phyloP scores from a whole-genome alignment of 192 early-diverging fungal genomes.

The Chytriomyces confervae region DNA sequence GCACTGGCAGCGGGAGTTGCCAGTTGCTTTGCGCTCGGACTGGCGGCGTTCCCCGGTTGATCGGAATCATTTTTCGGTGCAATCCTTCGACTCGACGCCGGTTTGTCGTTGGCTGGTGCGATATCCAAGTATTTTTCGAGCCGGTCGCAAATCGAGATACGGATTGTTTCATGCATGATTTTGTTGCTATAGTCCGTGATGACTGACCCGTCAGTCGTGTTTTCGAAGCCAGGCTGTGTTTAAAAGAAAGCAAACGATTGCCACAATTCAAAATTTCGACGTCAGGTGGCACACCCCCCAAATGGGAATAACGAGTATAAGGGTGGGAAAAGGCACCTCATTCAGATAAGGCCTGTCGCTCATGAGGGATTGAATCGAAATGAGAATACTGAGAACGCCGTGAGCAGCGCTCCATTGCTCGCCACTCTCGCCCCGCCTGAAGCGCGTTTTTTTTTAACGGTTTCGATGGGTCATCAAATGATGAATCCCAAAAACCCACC shows the following conservation, averaged over 20 bases:
- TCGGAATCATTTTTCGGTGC: not conserved
- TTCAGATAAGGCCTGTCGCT: slow-evolving; percentile 66
- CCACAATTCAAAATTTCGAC: not conserved
- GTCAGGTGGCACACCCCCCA: not conserved
- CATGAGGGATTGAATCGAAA: slow-evolving; percentile 69
- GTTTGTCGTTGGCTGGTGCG: not conserved
- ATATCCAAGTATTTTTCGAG: slow-evolving; percentile 47
- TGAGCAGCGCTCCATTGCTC: slow-evolving; percentile 68
- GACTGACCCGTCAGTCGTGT: slow-evolving; percentile 41
- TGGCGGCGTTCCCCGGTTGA: not conserved
- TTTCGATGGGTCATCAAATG: not conserved
- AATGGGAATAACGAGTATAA: not conserved
- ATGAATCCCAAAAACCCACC: slow-evolving; percentile 42
- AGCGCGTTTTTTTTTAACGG: not conserved
- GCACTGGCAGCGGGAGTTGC: not conserved
- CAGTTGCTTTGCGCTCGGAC: not conserved
- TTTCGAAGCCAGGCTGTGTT: slow-evolving; percentile 62
- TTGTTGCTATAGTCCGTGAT: slow-evolving; percentile 64
- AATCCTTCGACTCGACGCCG: not conserved
- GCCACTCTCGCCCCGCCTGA: slow-evolving; percentile 50
- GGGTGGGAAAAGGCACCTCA: slow-evolving; percentile 41
- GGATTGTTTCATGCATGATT: slow-evolving; percentile 68
- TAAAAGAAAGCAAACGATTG: not conserved
- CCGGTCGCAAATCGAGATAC: slow-evolving; percentile 64
- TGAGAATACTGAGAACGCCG: slow-evolving; percentile 61